Base-by-base conservation (phyloP, 2,329 filamentous ascomycete species). In the Colletotrichum siamense region DNA sequence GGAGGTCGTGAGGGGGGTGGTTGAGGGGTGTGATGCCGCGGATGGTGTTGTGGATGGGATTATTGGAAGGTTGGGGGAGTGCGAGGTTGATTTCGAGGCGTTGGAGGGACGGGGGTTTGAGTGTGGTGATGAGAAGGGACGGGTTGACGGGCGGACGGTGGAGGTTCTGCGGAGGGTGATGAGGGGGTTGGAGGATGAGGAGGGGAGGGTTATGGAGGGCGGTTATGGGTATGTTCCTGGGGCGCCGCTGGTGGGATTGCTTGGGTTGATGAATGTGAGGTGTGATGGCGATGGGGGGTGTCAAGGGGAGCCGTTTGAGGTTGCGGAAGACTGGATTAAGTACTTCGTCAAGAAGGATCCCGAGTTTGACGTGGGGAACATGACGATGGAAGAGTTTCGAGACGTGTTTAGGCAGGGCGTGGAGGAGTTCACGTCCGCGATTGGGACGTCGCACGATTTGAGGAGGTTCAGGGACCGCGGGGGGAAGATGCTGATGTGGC, bases 1-100 rank as follows among this genome's bases (percentile, higher is more conserved):
- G 79, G 77, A 88, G 81, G 76, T 83, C 15, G 82, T 82, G 0
- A 82, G 81, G 1, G 85, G 84, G 82, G 84, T 80, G 0, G 75
- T 71, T 5, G 79, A 81, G 3, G 36, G 69, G 18, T 91, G 90
- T 77, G 89, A 91, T 77, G 77, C 77, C 8, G 84, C 85, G 52
- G 89, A 90, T 78, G 88, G 89, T 8, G 79, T 88, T 5, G 79
- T 82, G 7, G 89, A 91, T 77, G 83, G 82, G 26, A 87, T 91
- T 71, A 84, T 91, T 52, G 68, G 66, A 3, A 39, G 68, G 5
- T 22, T 73, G 18, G 39, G 28, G 13, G 52, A 36, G 61, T 77
- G 75, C 39, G 63, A 32, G 26, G 75, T 75, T 52, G 79, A 82
- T 9, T 77, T 79, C 0, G 63, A 16, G 2, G 65, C 55, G 0